Evolutionary conservation across 192 early-diverging fungal species (phyloP), one percentile per base, ranked within the genome.

Genomic region (Phlyctochytrium bullatum): DNA sequence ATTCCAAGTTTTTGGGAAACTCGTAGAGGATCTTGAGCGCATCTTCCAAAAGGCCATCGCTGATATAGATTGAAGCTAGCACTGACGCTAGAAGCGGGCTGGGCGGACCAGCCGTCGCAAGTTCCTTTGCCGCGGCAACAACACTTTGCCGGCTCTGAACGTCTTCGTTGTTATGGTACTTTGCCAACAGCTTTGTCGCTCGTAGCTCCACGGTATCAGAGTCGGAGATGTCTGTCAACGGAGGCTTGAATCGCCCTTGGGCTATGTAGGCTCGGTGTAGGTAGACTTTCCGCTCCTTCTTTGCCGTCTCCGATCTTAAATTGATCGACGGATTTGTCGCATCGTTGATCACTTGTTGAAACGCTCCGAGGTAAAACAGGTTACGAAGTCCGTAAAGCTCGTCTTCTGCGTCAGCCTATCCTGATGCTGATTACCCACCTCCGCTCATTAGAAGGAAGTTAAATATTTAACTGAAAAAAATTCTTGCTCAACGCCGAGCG

Each of bases 251-350:
- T 53, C 91, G 86, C 62, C 85, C 85, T 69, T 89, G 92, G 36
- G 89, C 91, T 33, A 96, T 71, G 65, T 91, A 86, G 3, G 96
- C 83, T 27, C 94, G 89, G 74, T 90, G 89, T 52, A 92, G 81
- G 16, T 90, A 85, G 3, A 84, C 78, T 70, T 88, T 76, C 32
- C 84, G 83, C 62, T 92, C 87, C 3, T 61, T 29, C 57, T 62
- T 36, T 10, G 61, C 71, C 36, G 31, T 25, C 28, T 64, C 68
- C 1, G 73, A 31, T n/a, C 36, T 36, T 16, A 51, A 80, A 64
- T 10, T 76, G 66, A 61, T 34, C 57, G 59, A 62, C 47, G 61
- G 68, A 76, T 59, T 75, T 78, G 75, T 57, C 62, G 73, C 74
- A 73, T 89, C 86, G 72, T 83, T 84, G 64, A 95, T 87, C 10